Percentiles rank a stretch among this genome's conserved stretches.
These are phyloP conservation scores for Neurospora sp. DNA, from an alignment of 2,329 filamentous ascomycete genomes.

Conservation along the genomic window DNA sequence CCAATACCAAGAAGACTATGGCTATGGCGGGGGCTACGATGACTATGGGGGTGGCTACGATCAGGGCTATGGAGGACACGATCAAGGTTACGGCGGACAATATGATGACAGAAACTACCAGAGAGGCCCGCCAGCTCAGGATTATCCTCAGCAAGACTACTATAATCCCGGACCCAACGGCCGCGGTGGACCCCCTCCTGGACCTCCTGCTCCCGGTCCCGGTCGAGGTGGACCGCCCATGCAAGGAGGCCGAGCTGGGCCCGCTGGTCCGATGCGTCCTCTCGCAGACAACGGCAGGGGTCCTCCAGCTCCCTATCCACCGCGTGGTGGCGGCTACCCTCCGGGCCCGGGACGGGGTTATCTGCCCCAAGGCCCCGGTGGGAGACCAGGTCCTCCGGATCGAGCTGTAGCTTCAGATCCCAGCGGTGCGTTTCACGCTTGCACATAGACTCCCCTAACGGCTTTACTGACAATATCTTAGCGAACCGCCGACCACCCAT, in stretches of 20 bases:
- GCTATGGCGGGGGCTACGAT: constrained; percentile 34
- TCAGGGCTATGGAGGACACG: constrained; percentile 22
- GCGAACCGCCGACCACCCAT: constrained; percentile 23
- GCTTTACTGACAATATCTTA: constrained; percentile 5
- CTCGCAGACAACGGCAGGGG: constrained; percentile 27
- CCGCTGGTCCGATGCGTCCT: constrained; percentile 34
- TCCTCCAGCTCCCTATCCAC: constrained; percentile 29
- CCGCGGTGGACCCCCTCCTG: constrained; percentile 14
- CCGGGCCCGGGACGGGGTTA: constrained; percentile 25
- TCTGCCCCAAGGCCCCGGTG: constrained; percentile 26
- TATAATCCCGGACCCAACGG: constrained; percentile 29
- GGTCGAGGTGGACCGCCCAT: constrained; percentile 33
- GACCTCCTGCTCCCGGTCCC: constrained; percentile 19
- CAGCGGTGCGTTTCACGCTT: constrained; percentile 25
- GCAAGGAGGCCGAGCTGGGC: constrained; percentile 33
- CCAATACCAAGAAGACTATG: constrained; percentile 36
- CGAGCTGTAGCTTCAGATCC: constrained; percentile 30
- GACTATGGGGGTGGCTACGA: constrained; percentile 28
- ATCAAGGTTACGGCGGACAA: constrained; percentile 17
- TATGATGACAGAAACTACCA: constrained; percentile 35
- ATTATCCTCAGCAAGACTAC: constrained; percentile 33
- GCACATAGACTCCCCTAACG: not conserved
- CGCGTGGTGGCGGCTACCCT: constrained; percentile 23
- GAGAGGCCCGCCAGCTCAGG: constrained; percentile 27
- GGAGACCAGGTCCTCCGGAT: constrained; percentile 30